These are phyloP conservation scores for Diplodia sapinea DNA, from an alignment of 2,329 filamentous ascomycete species.

Conservation along the genomic window DNA sequence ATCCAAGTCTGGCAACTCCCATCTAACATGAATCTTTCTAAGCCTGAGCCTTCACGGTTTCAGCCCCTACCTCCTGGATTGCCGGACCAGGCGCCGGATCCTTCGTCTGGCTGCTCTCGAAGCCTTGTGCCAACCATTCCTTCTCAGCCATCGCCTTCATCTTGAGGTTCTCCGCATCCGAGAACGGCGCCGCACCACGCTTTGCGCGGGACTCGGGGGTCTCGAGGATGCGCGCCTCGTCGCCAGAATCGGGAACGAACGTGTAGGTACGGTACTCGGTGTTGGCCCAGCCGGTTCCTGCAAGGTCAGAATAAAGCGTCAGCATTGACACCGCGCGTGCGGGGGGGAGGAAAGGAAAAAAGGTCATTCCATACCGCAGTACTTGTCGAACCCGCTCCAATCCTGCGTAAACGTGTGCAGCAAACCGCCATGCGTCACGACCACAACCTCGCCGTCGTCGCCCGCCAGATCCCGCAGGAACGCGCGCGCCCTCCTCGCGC, in stretches of 20 bases:
- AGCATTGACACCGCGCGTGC: not conserved
- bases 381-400: conserved; percentile 66
- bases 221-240: conserved; percentile 44
- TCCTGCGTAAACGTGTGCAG: conserved; percentile 86
- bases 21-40: not conserved
- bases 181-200: conserved; percentile 30
- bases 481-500: conserved; percentile 66
- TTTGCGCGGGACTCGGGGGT: conserved; percentile 40
- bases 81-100: conserved; percentile 18
- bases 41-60: conserved; percentile 7
- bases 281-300: conserved; percentile 76
- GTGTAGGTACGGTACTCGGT: conserved; percentile 73
- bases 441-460: conserved; percentile 70
- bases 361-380: conserved; percentile 46
- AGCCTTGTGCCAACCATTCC: not conserved
- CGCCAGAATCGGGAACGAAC: conserved; percentile 57
- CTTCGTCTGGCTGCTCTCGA: not conserved
- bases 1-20: not conserved
- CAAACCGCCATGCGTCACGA: conserved; percentile 83
- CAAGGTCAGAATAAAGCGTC: not conserved
- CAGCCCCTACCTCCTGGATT: conserved; percentile 10
- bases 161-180: conserved; percentile 28
- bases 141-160: conserved; percentile 22
- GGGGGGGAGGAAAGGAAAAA: too few relatives aligned
- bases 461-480: conserved; percentile 55